Conservation (phyloP, 2,329 filamentous ascomycete genomes). For the Penicillium expansum region DNA sequence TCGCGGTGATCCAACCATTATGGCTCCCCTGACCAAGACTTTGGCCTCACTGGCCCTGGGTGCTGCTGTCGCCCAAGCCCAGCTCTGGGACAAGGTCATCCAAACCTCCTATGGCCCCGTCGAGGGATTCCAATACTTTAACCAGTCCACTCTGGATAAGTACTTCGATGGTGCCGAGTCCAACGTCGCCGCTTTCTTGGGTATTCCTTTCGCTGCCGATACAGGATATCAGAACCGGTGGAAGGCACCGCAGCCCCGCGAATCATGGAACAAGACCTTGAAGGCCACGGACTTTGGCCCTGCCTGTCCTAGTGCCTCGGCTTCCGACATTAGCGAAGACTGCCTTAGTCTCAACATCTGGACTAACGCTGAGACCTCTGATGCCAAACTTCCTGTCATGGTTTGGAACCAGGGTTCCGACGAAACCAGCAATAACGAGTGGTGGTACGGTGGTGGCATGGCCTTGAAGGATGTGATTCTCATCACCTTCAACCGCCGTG, state of each 20-base stretch:
- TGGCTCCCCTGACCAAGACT: constrained; percentile 11
- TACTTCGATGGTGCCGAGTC: constrained; percentile 22
- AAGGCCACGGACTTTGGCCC: constrained; percentile 19
- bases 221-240: constrained; percentile 27
- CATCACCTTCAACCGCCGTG: no score
- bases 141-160: constrained; percentile 18
- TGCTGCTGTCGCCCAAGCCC: constrained; percentile 14
- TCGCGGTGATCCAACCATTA: background rate
- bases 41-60: constrained; percentile 10
- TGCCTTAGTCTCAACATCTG: constrained; percentile 36
- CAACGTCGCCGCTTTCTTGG: constrained; percentile 22
- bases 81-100: constrained; percentile 22
- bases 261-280: constrained; percentile 21
- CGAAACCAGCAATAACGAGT: no score
- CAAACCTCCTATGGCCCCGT: constrained; percentile 20
- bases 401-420: no score
- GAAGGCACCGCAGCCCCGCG: constrained; percentile 23
- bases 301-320: constrained; percentile 16
- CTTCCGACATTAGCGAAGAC: constrained; percentile 27
- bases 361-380: no score
- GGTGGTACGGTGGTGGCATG: no score
- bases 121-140: constrained; percentile 24
- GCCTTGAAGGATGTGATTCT: no score
- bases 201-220: constrained; percentile 26
- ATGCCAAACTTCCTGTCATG: no score